Evolutionary conservation across 805 yeast species (phyloP).

Genomic region (Pichia scutulata): DNA sequence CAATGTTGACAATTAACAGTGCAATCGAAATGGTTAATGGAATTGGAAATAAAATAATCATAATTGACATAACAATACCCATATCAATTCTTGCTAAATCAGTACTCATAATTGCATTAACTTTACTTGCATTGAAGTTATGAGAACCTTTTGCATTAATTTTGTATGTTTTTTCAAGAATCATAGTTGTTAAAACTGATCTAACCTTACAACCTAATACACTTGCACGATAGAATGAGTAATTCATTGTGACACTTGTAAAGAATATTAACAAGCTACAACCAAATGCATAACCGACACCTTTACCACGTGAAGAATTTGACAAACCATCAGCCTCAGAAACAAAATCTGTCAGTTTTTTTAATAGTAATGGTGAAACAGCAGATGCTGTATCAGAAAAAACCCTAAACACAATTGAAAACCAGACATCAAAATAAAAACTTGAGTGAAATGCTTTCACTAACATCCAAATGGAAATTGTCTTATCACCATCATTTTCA

Average conservation of each 20-base stretch:
- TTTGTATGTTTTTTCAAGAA: slow-evolving; percentile 59
- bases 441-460: slow-evolving; percentile 40
- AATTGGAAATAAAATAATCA: slow-evolving; percentile 53
- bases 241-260: slow-evolving; percentile 45
- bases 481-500: slow-evolving; percentile 11
- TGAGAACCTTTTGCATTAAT: slow-evolving; percentile 56
- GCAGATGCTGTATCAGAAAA: slow-evolving; percentile 41
- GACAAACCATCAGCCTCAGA: slow-evolving; percentile 39
- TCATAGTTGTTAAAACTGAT: slow-evolving; percentile 59
- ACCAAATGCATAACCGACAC: slow-evolving; percentile 76
- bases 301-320: slow-evolving; percentile 41
- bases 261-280: slow-evolving; percentile 47
- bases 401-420: slow-evolving; percentile 34
- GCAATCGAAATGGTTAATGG: slow-evolving; percentile 55
- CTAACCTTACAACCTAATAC: slow-evolving; percentile 63
- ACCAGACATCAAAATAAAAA: slow-evolving; percentile 37
- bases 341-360: slow-evolving; percentile 55
- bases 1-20: slow-evolving; percentile 58
- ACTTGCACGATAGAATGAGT: slow-evolving; percentile 53
- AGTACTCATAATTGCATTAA: slow-evolving; percentile 73
- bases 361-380: slow-evolving; percentile 61
- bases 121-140: slow-evolving; percentile 58
- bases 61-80: slow-evolving; percentile 63
- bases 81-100: slow-evolving; percentile 76
- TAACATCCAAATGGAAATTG: slow-evolving; percentile 15